Base-by-base conservation (phyloP, 2,329 filamentous ascomycete species). In the Teratosphaeria viscida region DNA sequence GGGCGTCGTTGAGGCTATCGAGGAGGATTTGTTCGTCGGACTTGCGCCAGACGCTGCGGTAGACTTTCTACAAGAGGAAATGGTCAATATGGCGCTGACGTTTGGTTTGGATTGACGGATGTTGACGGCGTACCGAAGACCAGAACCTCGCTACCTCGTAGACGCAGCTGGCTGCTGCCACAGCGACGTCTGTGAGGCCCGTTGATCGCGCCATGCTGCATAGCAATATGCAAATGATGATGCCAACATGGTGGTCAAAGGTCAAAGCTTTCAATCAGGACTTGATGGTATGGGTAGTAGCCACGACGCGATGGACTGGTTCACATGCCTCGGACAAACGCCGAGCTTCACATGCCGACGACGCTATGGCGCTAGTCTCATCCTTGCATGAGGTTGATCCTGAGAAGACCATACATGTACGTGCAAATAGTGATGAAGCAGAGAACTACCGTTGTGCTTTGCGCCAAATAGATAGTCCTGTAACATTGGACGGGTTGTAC, bases 1-100 rank as follows among this genome's bases (percentile, higher is more conserved):
- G 58, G 5, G 64, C 62, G 23, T 56, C 8, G 6, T 61, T 32
- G 19, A 66, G 63, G 1, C 57, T 64, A 29, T 65, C 60, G 32
- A 62, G 56, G n/a, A 66, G 59, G 19, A 64, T 39, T 34, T 64
- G 54, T 27, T 61, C 60, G 1, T 55, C 26, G 14, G 34, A 19
- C 35, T 56, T 56, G 14, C 34, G 53, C 53, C 53, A 54, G 16
- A 54, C 27, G 27, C 27, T 54, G 14, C 53, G 53, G 32, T 54
- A 37, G 27, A 54, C 27, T 34, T 54, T 37, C 53, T 54, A 23
- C 5, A 54, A 16, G 11, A 34, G 3, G 6, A 16, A 6, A 14
- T 32, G 16, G 10, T 54, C 29, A 27, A 19, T 19, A 14, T 32
- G 5, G 29, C 19, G 14, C 29, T 16, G 52, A 32, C 29, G 5